Base-by-base conservation (phyloP, 2,329 filamentous ascomycete species). In the Aureobasidium sp. region DNA sequence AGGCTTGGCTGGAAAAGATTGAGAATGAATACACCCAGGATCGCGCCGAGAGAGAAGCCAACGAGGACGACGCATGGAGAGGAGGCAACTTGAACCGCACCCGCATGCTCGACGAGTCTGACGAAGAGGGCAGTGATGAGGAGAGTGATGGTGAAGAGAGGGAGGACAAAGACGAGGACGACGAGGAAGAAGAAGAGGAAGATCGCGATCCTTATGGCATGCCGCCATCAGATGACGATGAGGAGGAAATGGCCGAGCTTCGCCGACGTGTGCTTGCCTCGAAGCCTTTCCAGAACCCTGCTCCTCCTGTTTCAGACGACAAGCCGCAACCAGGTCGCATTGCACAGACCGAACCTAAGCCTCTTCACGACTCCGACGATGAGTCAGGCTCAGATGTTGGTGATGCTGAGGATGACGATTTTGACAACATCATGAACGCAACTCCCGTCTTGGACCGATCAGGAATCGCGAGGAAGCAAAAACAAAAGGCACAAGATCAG, bases 241-340 rank as follows among this genome's bases (percentile, higher is more conserved):
- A 95, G 68, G 89, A 89, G 58, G 87, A 91, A 71, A 97, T 97
- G 92, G 92, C 90, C 39, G 92, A 96, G 70, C 87, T 99, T 58
- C 84, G 94, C 53, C 86, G 88, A 61, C 90, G 90, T 68, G 91
- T 97, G n/a, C 82, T 99, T 2, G 89, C 88, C 7, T 96, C 93
- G 7, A 97, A 93, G 71, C 85, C 91, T 0, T 99, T 99, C 70
- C 78, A 88, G 45, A 89, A 89, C 66, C 76, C 65, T 20, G 70
- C 75, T 64, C 65, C 65, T 55, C 44, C 65, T 9, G 70, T 74
- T 64, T 52, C 76, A 49, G 69, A 71, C 56, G 78, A 82, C 65
- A 87, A 86, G 67, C 81, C 82, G 62, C 70, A 72, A 36, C 84
- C 83, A 0, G 82, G 87, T 68, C 84, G 80, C n/a, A 86, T 90